Evolutionary conservation across 148 eudicot genomes (phyloP), one percentile per base, ranked within the genome.

Genomic region (Vaccinium macrocarpon): DNA sequence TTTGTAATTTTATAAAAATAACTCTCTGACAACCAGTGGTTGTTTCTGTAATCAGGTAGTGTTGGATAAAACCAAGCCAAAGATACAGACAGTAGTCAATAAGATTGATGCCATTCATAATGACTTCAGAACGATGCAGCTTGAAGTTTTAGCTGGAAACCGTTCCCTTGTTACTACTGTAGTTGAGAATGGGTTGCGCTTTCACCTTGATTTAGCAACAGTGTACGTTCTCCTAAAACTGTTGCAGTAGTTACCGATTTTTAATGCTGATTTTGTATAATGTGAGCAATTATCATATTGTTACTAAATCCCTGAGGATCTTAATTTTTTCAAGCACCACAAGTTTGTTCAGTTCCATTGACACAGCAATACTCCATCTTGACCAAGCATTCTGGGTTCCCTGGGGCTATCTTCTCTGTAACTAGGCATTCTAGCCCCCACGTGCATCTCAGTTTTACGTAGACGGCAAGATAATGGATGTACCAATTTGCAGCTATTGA

Each of bases 41-140:
- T 79, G 61, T 18, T 68, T 81, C 85, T 83, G 27, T 80, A 81
- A 85, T 85, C 90, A 97, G 99, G 98, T 93, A 21, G 91, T 97
- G 84, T 86, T 97, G 89, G 99, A 97, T 88, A 97, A 97, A 88
- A 92, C 95, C 88, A 91, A 86, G 92, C 97, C 98, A 84, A 97
- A 95, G 91, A 93, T 97, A 86, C 98, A 89, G 89, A 95, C 99
- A 81, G 98, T 95, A 84, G 99, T 95, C 78, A 97, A 97, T 88
- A 97, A 97, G 89, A 87, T 85, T 66, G 97, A 92, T 85, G 94
- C 94, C 64, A 97, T 97, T 82, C 90, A 91, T 32, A 92, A 90
- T 86, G 92, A 97, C 85, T 97, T 86, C 86, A 92, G 99, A 87
- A 97, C 98, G 8, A 97, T 97, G 99, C 92, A 92, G 90, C 92